phyloP scores from a whole-genome alignment of 768 basidiomycete species.

The Pisolithus orientalis region DNA sequence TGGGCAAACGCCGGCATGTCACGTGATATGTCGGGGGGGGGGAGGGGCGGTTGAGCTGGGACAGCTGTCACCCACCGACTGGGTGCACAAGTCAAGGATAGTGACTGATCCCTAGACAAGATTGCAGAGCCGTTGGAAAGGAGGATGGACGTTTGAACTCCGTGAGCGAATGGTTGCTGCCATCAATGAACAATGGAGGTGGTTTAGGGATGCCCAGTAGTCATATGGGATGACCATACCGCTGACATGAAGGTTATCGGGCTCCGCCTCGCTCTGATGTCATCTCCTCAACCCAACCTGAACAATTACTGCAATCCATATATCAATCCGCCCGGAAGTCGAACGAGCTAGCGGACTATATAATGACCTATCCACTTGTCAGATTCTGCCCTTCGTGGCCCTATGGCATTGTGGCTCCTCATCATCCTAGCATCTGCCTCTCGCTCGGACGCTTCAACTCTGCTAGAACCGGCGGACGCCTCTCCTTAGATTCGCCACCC shows the following conservation, averaged over 20 bases:
- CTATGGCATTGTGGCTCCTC: conserved; percentile 48
- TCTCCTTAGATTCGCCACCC: conserved; percentile 65
- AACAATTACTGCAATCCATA: conserved; percentile 45
- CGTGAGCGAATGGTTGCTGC: conserved; percentile 37
- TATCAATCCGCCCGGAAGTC: conserved; percentile 57
- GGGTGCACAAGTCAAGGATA: conserved; percentile 46
- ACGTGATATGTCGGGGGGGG: no score
- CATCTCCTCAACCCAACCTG: conserved; percentile 4
- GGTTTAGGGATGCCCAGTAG: conserved; percentile 68
- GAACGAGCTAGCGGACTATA: conserved; percentile 43
- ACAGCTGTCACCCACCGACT: no score
- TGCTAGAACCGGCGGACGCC: conserved; percentile 56
- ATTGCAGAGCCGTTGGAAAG: no score
- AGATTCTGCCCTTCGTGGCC: conserved; percentile 34
- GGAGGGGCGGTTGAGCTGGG: no score
- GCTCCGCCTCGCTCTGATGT: conserved; percentile 13
- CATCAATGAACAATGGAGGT: conserved; percentile 53
- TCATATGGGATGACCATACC: conserved; percentile 47
- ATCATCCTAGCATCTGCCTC: conserved; percentile 30
- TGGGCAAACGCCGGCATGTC: no score
- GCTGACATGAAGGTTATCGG: conserved; percentile 40
- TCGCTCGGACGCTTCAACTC: no score
- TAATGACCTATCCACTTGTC: conserved; percentile 38
- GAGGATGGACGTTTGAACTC: no score
- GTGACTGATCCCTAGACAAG: no score